Evolutionary conservation across 805 yeast genomes (phyloP), one percentile per base, ranked within the genome.

Genomic region (Saccharomycopsis olivae): DNA sequence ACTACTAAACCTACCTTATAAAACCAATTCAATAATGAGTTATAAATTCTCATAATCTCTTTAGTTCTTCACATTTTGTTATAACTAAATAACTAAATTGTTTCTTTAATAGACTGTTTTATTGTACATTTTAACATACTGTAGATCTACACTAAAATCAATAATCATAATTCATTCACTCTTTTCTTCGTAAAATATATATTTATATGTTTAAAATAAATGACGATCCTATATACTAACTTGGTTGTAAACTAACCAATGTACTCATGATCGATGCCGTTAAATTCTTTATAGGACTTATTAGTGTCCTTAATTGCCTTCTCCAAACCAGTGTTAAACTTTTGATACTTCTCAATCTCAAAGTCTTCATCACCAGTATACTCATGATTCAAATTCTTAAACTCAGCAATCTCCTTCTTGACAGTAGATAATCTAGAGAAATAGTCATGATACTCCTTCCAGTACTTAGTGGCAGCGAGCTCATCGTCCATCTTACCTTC

Each of bases 381-480:
- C 30, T 45, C 48, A 27, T 39, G 24, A 33, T 36, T 45, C 41
- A 45, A 24, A 35, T 35, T 39, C 28, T 40, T 45, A 29, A 45
- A 35, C 23, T 45, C 48, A 13, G 27, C 31, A 23, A 45, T 45
- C 18, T 45, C 48, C 23, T 45, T 45, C 34, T 45, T 45, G 27
- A 45, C 29, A 6, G 38, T 33, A 3, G 20, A 21, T 21, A 45
- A 37, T 32, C 39, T 45, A 15, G 40, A 27, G 32, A 28, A 38
- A 35, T 40, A 45, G 18, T 41, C 46, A 15, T 43, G 46, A 32
- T 45, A 45, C 14, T 45, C 41, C 24, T 45, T 45, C 48, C 48
- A 45, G 29, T 45, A 45, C 29, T 42, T 31, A 5, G 46, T 39
- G 11, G 36, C 46, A 16, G 38, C 35, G 11, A 39, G 14, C 11